Evolutionary conservation across 2,329 filamentous ascomycete genomes (phyloP).

Genomic region (Diaporthe vexans): DNA sequence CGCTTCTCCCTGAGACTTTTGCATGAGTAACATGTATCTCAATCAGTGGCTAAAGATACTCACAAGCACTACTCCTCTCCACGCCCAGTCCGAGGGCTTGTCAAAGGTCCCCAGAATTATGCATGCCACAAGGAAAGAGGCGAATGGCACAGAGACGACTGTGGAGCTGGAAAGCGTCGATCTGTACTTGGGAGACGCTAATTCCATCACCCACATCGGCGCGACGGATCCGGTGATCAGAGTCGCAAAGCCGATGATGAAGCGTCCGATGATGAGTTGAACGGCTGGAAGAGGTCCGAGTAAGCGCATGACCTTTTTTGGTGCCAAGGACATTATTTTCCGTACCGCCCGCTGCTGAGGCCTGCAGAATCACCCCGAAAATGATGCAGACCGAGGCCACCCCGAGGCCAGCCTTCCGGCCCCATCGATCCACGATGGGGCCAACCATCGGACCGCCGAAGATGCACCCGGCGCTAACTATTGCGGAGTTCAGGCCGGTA

Average conservation of each 20-base stretch:
- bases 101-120: background rate
- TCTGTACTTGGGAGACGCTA: constrained; percentile 7
- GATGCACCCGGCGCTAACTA: constrained; percentile 9
- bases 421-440: constrained; percentile 9
- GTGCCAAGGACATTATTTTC: background rate
- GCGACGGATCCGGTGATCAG: constrained; percentile 12
- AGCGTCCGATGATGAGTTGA: constrained; percentile 10
- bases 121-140: background rate
- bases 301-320: background rate
- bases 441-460: constrained; percentile 10
- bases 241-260: constrained; percentile 15
- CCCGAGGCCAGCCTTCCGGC: background rate
- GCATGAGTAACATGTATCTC: background rate
- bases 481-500: constrained; percentile 21
- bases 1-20: background rate
- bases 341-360: background rate
- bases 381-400: constrained; percentile 9
- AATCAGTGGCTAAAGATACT: background rate
- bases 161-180: constrained; percentile 5
- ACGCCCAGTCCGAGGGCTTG: constrained; percentile 2
- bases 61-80: constrained; percentile 7
- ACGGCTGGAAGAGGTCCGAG: background rate
- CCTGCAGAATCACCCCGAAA: background rate
- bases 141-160: constrained; percentile 1
- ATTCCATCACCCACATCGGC: background rate